These are phyloP conservation scores for Aspergillus tubingensis DNA, from an alignment of 2,329 filamentous ascomycete species.

Conservation along the genomic window DNA sequence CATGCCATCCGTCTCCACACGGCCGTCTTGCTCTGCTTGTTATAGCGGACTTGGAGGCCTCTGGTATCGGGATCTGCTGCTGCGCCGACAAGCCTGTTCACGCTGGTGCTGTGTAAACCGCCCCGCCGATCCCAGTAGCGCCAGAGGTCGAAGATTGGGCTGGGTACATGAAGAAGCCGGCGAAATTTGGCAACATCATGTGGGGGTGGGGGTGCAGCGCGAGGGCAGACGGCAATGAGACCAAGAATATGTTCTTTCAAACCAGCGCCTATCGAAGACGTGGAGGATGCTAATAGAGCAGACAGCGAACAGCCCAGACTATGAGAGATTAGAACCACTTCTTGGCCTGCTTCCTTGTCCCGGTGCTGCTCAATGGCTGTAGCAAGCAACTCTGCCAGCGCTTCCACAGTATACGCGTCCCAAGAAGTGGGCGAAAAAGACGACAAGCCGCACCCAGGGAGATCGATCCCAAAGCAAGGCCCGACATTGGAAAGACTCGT, in stretches of 20 bases:
- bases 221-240: constrained; percentile 78
- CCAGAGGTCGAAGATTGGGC: constrained; percentile 70
- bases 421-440: constrained; percentile 69
- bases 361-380: constrained; percentile 73
- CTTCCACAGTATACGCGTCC: constrained; percentile 77
- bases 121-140: constrained; percentile 77
- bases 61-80: constrained; percentile 44
- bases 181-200: constrained; percentile 55
- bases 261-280: constrained; percentile 54
- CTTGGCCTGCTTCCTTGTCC: constrained; percentile 65
- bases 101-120: constrained; percentile 74
- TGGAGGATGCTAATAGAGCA: constrained; percentile 66
- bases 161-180: constrained; percentile 67
- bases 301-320: constrained; percentile 85
- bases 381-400: constrained; percentile 73
- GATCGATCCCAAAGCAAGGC: constrained; percentile 82
- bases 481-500: constrained; percentile 79
- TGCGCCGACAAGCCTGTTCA: constrained; percentile 66
- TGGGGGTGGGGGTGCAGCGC: constrained; percentile 63
- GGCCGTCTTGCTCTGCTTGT: constrained; percentile 77
- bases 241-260: constrained; percentile 70
- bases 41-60: constrained; percentile 54
- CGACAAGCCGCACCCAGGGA: constrained; percentile 86
- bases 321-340: constrained; percentile 79
- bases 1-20: constrained; percentile 81